Percentiles rank a stretch among this genome's conserved stretches.
phyloP scores from a whole-genome alignment of 352 stramenopile species.

The Globisporangium middletonii region DNA sequence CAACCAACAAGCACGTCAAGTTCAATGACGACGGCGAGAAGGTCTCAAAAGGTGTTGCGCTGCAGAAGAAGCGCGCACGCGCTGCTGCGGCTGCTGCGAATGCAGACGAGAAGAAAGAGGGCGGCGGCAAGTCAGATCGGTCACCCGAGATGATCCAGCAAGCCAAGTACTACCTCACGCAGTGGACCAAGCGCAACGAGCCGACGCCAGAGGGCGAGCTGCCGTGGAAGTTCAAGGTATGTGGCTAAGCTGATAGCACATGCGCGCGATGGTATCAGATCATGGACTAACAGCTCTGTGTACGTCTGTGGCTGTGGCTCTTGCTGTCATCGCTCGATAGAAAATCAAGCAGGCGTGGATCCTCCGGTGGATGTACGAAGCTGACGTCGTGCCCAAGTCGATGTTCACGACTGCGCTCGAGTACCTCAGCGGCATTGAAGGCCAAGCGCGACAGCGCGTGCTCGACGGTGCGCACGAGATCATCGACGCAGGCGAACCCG shows the following conservation, averaged over 20 bases:
- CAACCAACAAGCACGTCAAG: constrained; percentile 47
- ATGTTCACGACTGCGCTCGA: constrained; percentile 72
- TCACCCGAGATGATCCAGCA: constrained; percentile 78
- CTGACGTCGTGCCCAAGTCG: constrained; percentile 73
- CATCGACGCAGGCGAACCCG: constrained; percentile 53
- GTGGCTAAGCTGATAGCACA: neutral
- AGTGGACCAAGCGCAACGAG: constrained; percentile 62
- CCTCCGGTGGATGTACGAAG: constrained; percentile 77
- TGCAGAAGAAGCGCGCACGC: constrained; percentile 47
- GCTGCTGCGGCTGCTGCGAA: neutral
- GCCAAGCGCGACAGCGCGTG: constrained; percentile 60
- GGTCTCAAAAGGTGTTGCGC: constrained; percentile 14
- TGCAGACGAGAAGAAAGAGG: constrained; percentile 25
- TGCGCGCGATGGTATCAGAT: neutral
- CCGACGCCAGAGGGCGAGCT: constrained; percentile 44
- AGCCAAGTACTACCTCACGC: constrained; percentile 76
- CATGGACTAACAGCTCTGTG: neutral
- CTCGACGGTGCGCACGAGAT: constrained; percentile 63
- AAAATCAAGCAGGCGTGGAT: constrained; percentile 85
- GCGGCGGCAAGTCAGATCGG: constrained; percentile 59
- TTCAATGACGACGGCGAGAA: constrained; percentile 62
- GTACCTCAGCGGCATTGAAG: constrained; percentile 69
- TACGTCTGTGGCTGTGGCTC: neutral
- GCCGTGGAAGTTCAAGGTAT: constrained; percentile 80
- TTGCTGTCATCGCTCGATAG: constrained; percentile 16